A percentile compares a stretch with the other conserved stretches of the same genome.
Conservation (phyloP, 202 grass and related monocot genomes). For the Zizania palustris region DNA sequence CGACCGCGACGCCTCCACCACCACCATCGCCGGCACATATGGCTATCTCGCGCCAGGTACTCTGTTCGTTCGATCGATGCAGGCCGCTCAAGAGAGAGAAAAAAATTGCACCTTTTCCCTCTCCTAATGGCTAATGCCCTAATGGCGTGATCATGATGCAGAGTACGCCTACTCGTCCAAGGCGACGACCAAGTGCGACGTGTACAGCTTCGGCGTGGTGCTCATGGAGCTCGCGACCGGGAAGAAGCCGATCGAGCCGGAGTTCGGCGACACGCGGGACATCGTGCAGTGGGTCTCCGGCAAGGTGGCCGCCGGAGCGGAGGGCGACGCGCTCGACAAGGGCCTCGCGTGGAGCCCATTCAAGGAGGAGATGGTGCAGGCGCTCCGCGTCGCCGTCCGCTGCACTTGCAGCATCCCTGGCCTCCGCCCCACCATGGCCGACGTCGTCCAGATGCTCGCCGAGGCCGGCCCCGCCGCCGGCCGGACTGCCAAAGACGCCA, state of each 20-base stretch:
- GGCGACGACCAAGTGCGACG: constrained; percentile 76
- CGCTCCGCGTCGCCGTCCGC: constrained; percentile 67
- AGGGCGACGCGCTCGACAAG: constrained; percentile 70
- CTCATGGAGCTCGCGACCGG: constrained; percentile 84
- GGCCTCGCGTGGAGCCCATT: constrained; percentile 64
- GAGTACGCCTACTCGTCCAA: constrained; percentile 81
- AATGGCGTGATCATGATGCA: neutral
- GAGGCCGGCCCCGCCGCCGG: constrained; percentile 48
- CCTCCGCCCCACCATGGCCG: constrained; percentile 84
- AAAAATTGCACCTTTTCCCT: no score
- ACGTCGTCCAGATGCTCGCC: constrained; percentile 86
- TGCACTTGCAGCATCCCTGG: constrained; percentile 79
- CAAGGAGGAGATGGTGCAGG: constrained; percentile 86
- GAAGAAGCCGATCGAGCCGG: constrained; percentile 91
- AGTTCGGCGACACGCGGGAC: constrained; percentile 85
- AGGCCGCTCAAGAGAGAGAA: no score
- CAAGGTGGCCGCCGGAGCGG: constrained; percentile 58
- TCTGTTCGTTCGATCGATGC: neutral
- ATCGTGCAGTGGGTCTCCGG: constrained; percentile 82
- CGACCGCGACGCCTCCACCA: constrained; percentile 54
- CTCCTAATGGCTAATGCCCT: no score
- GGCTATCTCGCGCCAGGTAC: constrained; percentile 89
- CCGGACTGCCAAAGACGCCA: constrained; percentile 3
- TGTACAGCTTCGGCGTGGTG: constrained; percentile 97
- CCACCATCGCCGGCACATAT: constrained; percentile 82